Evolutionary conservation across 768 basidiomycete species (phyloP).

Genomic region (Lactarius hengduanensis): DNA sequence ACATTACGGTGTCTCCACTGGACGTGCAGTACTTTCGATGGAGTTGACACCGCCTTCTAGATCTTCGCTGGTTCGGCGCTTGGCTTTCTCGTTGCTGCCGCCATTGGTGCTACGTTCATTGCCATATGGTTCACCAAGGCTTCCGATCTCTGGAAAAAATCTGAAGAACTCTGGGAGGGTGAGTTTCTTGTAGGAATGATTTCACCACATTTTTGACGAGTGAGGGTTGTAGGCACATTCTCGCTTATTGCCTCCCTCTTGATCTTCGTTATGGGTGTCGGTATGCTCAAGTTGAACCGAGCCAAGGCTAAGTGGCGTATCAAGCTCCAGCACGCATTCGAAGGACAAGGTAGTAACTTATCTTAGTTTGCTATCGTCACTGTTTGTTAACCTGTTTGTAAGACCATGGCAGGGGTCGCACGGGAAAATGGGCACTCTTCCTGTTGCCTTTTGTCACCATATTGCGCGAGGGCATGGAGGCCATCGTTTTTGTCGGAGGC

Average conservation of each 20-base stretch:
- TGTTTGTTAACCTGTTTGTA: not conserved
- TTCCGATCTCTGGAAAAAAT: conserved; percentile 74
- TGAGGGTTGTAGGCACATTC: conserved; percentile 55
- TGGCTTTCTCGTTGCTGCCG: conserved; percentile 76
- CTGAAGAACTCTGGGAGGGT: conserved; percentile 95
- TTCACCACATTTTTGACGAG: conserved; percentile 1
- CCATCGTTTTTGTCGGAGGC: conserved; percentile 90
- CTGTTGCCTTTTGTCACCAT: conserved; percentile 89
- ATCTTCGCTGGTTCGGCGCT: conserved; percentile 71
- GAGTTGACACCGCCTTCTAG: conserved; percentile 38
- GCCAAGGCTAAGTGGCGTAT: conserved; percentile 93
- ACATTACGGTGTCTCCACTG: not conserved
- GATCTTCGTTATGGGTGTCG: conserved; percentile 91
- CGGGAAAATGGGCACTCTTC: conserved; percentile 86
- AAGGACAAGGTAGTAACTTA: conserved; percentile 46
- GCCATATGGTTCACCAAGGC: conserved; percentile 95
- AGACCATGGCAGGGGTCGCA: conserved; percentile 49
- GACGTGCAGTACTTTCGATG: not conserved
- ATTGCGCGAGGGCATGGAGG: conserved; percentile 91
- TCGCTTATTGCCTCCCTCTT: conserved; percentile 69
- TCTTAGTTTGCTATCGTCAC: not conserved
- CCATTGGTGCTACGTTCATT: conserved; percentile 90
- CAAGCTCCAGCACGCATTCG: conserved; percentile 81
- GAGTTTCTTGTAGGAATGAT: conserved; percentile 31
- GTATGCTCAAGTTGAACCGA: conserved; percentile 94